These are phyloP conservation scores for Saccharomycopsis sp. DNA, from an alignment of 805 yeast genomes.

Conservation along the genomic window DNA sequence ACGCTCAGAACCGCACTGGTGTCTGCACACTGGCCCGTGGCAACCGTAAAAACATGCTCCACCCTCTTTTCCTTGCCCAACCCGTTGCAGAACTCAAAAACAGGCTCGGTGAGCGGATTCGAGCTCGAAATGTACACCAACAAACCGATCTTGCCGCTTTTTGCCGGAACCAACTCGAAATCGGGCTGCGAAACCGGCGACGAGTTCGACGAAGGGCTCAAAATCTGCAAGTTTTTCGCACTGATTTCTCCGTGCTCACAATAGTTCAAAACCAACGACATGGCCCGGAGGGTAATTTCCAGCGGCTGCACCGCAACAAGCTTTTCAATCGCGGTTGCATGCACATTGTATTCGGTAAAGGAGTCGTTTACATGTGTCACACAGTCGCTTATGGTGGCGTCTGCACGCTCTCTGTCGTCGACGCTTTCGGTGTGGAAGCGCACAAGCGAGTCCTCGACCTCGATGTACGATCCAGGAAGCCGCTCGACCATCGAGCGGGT, in stretches of 20 bases:
- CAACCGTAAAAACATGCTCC: slow-evolving; percentile 51
- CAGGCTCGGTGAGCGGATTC: slow-evolving; percentile 56
- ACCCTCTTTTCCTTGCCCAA: slow-evolving; percentile 33
- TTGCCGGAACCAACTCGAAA: slow-evolving; percentile 2
- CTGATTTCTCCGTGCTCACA: slow-evolving; percentile 26
- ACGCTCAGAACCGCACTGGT: slow-evolving; percentile 60
- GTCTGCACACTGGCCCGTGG: slow-evolving; percentile 42
- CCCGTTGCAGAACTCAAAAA: slow-evolving; percentile 47
- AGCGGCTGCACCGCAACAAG: slow-evolving; percentile 67
- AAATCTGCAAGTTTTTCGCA: slow-evolving; percentile 22
- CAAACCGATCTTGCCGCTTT: slow-evolving; percentile 9
- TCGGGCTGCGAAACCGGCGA: slow-evolving; percentile 22
- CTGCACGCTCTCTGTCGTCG: slow-evolving; percentile 54
- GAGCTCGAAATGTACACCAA: slow-evolving; percentile 17
- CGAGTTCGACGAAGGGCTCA: slow-evolving; percentile 23
- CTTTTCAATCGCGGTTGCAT: slow-evolving; percentile 67
- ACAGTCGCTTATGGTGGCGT: slow-evolving; percentile 71
- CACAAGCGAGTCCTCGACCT: slow-evolving; percentile 68
- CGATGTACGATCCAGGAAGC: slow-evolving; percentile 69
- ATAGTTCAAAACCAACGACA: slow-evolving; percentile 43
- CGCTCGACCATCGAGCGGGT: slow-evolving; percentile 63
- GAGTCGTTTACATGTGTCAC: slow-evolving; percentile 79
- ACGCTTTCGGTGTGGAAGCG: slow-evolving; percentile 70
- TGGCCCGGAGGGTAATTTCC: slow-evolving; percentile 49
- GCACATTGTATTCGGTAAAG: slow-evolving; percentile 56